These are phyloP conservation scores for Millerago galiae DNA, from an alignment of 805 yeast genomes.

Conservation along the genomic window DNA sequence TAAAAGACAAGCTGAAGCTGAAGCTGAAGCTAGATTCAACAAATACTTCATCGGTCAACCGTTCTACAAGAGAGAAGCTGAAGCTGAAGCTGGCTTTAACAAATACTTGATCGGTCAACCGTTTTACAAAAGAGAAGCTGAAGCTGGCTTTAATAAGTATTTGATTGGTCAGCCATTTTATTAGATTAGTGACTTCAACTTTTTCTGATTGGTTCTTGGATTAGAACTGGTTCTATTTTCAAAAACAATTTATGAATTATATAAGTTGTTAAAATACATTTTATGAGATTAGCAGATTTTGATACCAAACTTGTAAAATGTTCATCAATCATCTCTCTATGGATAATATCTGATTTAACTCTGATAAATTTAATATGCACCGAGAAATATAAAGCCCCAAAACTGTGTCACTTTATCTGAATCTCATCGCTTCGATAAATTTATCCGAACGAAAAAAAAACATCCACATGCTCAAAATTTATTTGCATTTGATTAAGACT, in stretches of 20 bases:
- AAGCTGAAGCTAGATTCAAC: conserved; percentile 4
- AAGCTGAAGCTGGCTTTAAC: not conserved
- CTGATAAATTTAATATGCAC: too few species aligned
- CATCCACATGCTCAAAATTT: too few species aligned
- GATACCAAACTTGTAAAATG: too few species aligned
- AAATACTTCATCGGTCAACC: conserved; percentile 14
- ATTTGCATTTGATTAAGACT: not conserved
- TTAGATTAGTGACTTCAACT: conserved; percentile 2
- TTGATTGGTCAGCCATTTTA: conserved; percentile 15
- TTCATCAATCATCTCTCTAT: too few species aligned
- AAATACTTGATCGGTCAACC: not conserved
- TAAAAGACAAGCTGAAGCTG: conserved; percentile 8
- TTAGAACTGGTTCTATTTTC: not conserved
- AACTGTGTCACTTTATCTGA: too few species aligned
- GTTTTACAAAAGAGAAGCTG: not conserved
- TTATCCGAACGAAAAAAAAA: too few species aligned
- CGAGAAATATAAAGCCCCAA: too few species aligned
- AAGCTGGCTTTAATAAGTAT: conserved; percentile 15
- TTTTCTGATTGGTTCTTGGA: not conserved
- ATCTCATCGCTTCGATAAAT: too few species aligned
- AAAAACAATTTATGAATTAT: too few species aligned
- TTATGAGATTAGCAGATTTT: too few species aligned
- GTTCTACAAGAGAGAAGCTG: not conserved
- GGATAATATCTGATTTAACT: too few species aligned
- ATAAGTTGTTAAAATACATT: too few species aligned